Evolutionary conservation across 1,284 basidiomycete genomes (phyloP).

Genomic region (Sphaerobolus stellatus): DNA sequence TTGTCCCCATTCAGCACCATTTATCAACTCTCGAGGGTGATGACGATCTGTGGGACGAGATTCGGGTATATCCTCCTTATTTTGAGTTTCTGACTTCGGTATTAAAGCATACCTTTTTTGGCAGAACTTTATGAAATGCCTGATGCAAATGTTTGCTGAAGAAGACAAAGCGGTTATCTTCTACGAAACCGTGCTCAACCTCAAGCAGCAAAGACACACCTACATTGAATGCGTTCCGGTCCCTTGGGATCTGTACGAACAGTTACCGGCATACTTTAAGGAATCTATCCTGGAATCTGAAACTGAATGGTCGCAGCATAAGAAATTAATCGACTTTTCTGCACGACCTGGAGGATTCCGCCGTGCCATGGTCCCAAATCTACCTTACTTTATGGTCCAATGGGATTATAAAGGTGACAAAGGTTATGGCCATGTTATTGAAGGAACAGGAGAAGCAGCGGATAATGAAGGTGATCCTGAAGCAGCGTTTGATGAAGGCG

Average conservation of each 20-base stretch:
- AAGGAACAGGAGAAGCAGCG: conserved; percentile 72
- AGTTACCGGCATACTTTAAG: conserved; percentile 93
- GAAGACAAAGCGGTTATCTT: conserved; percentile 90
- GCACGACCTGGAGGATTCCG: conserved; percentile 86
- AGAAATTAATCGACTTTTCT: conserved; percentile 93
- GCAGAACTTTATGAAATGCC: conserved; percentile 98
- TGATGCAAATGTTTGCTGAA: conserved; percentile 92
- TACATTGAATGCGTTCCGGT: conserved; percentile 92
- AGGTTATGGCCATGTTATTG: conserved; percentile 96
- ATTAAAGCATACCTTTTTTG: conserved; percentile 4
- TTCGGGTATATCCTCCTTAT: conserved; percentile 54
- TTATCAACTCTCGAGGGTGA: conserved; percentile 91
- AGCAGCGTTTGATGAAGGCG: conserved; percentile 73
- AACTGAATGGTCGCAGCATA: conserved; percentile 96
- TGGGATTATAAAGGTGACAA: conserved; percentile 98
- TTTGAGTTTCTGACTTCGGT: conserved; percentile 4
- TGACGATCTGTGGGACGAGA: conserved; percentile 98
- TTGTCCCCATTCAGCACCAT: conserved; percentile 95
- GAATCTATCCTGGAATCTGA: conserved; percentile 92
- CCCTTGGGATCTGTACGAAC: conserved; percentile 79
- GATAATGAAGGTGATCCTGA: conserved; percentile 67
- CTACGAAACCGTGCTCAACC: conserved; percentile 86
- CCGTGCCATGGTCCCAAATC: conserved; percentile 89
- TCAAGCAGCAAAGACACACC: conserved; percentile 88
- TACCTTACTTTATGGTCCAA: conserved; percentile 98